Conservation (phyloP, 2,329 filamentous ascomycete species). For the Fonsecaea pugnacius region DNA sequence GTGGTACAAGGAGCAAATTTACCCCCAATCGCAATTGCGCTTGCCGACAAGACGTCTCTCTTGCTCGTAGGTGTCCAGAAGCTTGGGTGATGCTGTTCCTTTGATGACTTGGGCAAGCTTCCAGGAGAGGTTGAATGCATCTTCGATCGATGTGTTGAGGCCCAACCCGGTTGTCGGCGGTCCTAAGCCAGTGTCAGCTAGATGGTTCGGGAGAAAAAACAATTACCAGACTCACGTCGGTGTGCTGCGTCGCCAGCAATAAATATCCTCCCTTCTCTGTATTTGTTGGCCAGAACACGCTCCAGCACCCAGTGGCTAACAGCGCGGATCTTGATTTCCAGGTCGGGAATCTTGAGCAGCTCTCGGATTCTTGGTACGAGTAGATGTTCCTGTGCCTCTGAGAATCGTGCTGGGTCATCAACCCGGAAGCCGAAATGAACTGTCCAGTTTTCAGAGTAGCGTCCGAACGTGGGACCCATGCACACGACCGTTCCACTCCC, state of each 20-base stretch:
- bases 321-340: not conserved
- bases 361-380: constrained; percentile 37
- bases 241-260: constrained; percentile 43
- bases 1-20: not conserved
- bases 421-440: constrained; percentile 39
- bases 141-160: constrained; percentile 29
- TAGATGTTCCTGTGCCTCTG: constrained; percentile 29
- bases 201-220: constrained; percentile 33
- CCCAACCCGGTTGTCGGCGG: constrained; percentile 12
- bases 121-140: constrained; percentile 48
- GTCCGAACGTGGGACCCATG: constrained; percentile 37
- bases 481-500: constrained; percentile 32
- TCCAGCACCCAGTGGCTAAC: constrained; percentile 18
- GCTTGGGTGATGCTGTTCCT: constrained; percentile 26
- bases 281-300: constrained; percentile 9
- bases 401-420: constrained; percentile 36
- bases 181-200: constrained; percentile 39
- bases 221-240: constrained; percentile 37
- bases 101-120: constrained; percentile 26
- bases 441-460: constrained; percentile 43
- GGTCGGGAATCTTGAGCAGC: constrained; percentile 19
- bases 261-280: constrained; percentile 41
- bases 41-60: constrained; percentile 45
- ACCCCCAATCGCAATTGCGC: constrained; percentile 12
- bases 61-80: constrained; percentile 39